Evolutionary conservation across 495 filamentous ascomycete genomes (phyloP).

Genomic region (Penicillium samsonianum): DNA sequence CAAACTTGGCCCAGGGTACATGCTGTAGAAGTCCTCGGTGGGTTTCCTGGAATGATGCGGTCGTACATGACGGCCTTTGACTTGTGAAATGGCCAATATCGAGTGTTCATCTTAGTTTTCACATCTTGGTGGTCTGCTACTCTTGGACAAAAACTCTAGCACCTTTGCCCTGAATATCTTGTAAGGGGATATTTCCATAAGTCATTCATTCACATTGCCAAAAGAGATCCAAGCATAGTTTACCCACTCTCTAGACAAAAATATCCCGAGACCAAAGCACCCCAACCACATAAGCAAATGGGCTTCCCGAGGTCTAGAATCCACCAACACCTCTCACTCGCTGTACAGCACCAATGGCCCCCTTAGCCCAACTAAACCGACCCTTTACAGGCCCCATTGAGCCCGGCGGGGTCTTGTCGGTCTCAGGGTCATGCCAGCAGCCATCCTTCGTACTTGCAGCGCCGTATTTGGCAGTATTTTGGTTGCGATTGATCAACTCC

Average conservation of each 20-base stretch:
- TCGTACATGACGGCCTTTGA: too few species aligned
- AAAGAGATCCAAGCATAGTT: neutral
- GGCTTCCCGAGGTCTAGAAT: slow-evolving; percentile 44
- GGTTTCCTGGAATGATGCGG: slow-evolving; percentile 2
- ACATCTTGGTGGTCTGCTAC: too few species aligned
- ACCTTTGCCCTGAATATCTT: too few species aligned
- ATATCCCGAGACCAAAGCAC: neutral
- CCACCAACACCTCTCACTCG: slow-evolving; percentile 62
- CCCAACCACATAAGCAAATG: neutral
- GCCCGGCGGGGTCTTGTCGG: slow-evolving; percentile 56
- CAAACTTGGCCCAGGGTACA: neutral
- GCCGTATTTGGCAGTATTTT: slow-evolving; percentile 70
- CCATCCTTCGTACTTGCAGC: slow-evolving; percentile 53
- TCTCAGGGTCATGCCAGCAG: slow-evolving; percentile 52
- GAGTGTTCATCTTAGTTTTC: too few species aligned
- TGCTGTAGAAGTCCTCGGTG: slow-evolving; percentile 1
- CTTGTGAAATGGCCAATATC: too few species aligned
- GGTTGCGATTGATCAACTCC: slow-evolving; percentile 62
- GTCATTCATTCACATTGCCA: neutral
- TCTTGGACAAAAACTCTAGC: too few species aligned
- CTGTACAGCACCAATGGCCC: slow-evolving; percentile 61
- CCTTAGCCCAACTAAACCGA: slow-evolving; percentile 62
- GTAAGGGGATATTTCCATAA: too few species aligned
- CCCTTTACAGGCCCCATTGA: slow-evolving; percentile 62
- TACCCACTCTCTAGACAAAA: neutral